Evolutionary conservation across 2,329 filamentous ascomycete genomes (phyloP).

Genomic region (Paraphoma chrysanthemicola): DNA sequence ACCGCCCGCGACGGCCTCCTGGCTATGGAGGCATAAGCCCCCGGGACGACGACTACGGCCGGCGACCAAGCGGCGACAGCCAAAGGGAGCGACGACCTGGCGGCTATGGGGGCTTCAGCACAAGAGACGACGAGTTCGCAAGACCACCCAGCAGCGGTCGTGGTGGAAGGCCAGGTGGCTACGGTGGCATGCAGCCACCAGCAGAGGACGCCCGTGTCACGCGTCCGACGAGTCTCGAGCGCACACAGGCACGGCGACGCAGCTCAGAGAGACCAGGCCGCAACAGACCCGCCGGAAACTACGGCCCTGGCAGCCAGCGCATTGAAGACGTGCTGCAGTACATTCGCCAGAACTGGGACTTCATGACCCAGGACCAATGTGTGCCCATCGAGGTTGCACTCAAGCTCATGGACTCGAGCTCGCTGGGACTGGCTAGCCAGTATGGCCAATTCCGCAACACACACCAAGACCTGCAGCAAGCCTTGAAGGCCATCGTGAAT

Average conservation of each 20-base stretch:
- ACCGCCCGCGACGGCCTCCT: conserved; percentile 16
- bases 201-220: conserved; percentile 37
- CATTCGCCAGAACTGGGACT: conserved; percentile 88
- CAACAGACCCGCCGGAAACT: conserved; percentile 38
- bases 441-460: conserved; percentile 84
- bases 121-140: conserved; percentile 32
- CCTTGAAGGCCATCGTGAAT: conserved; percentile 93
- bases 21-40: conserved; percentile 19
- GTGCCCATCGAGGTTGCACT: conserved; percentile 94
- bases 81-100: conserved; percentile 32
- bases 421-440: conserved; percentile 87
- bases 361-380: conserved; percentile 87
- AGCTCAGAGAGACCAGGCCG: conserved; percentile 47
- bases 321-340: conserved; percentile 73
- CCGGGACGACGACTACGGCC: conserved; percentile 9
- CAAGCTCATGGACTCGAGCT: conserved; percentile 92
- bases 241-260: conserved; percentile 49
- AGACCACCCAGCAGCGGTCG: conserved; percentile 32
- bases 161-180: conserved; percentile 46
- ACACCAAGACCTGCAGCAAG: conserved; percentile 87
- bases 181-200: conserved; percentile 41
- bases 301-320: conserved; percentile 50
- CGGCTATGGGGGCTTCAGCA: conserved; percentile 37
- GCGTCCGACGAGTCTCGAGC: conserved; percentile 51
- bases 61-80: conserved; percentile 28